Evolutionary conservation across 805 yeast genomes (phyloP).

Genomic region (Candida endomychidarum): DNA sequence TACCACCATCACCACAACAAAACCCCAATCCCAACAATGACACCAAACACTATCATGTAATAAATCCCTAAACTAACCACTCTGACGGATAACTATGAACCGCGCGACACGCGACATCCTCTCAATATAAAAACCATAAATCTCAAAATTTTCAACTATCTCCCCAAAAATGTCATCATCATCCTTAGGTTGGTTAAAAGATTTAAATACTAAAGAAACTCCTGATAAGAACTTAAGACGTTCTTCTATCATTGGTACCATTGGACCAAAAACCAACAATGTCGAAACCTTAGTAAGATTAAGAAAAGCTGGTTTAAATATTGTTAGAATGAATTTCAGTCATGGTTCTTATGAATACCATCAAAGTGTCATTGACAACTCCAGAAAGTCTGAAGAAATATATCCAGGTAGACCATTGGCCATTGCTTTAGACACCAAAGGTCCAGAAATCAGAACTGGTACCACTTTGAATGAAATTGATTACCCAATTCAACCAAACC

Average conservation of each 20-base stretch:
- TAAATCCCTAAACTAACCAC: too few relatives aligned
- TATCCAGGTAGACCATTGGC: slow-evolving; percentile 97
- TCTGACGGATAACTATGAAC: slow-evolving; percentile 19
- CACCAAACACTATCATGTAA: not conserved
- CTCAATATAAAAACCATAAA: slow-evolving; percentile 1
- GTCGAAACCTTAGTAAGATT: slow-evolving; percentile 81
- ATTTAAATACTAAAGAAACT: slow-evolving; percentile 68
- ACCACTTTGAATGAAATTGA: slow-evolving; percentile 79
- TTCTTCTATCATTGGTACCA: slow-evolving; percentile 96
- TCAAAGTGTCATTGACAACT: slow-evolving; percentile 93
- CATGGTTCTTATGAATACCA: slow-evolving; percentile 99
- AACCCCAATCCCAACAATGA: not conserved
- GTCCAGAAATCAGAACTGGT: slow-evolving; percentile 99
- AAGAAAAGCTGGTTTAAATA: slow-evolving; percentile 96
- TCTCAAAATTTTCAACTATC: not conserved
- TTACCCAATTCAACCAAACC: slow-evolving; percentile 79
- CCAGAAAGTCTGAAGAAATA: slow-evolving; percentile 87
- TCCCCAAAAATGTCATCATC: slow-evolving; percentile 37
- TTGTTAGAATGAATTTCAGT: slow-evolving; percentile 98
- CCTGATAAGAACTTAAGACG: slow-evolving; percentile 85
- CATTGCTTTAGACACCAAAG: slow-evolving; percentile 98
- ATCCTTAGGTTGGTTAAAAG: slow-evolving; percentile 76
- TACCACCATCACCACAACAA: not conserved
- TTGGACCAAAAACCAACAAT: slow-evolving; percentile 96
- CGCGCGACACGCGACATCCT: slow-evolving; percentile 9